phyloP scores from a whole-genome alignment of 2,329 filamentous ascomycete species.

The Phaeosphaeriaceae sp. region DNA sequence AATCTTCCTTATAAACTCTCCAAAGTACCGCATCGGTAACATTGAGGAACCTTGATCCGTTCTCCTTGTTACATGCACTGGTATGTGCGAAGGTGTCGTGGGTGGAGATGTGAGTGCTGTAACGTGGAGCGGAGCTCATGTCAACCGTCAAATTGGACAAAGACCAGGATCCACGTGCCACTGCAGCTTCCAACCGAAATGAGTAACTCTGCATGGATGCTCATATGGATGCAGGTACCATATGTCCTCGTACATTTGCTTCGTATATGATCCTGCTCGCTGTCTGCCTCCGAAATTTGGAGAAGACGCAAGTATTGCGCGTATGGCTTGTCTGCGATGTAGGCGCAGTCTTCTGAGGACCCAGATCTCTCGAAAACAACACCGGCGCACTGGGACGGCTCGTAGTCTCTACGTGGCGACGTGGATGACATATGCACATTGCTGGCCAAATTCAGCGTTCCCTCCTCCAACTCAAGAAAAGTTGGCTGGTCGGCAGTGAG shows the following conservation, averaged over 20 bases:
- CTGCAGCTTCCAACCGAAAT: neutral
- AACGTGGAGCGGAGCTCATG: neutral
- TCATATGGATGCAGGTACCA: neutral
- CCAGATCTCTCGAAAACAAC: neutral
- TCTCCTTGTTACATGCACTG: neutral
- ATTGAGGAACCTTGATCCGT: neutral
- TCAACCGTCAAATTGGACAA: neutral
- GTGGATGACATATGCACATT: neutral
- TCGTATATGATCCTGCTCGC: neutral
- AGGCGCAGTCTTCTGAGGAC: neutral
- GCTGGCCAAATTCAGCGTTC: neutral
- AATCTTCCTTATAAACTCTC: too few relatives aligned
- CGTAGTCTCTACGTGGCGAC: neutral
- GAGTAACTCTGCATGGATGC: neutral
- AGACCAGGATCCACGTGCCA: neutral
- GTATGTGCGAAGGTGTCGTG: neutral
- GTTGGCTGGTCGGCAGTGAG: neutral
- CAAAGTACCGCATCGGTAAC: too few relatives aligned
- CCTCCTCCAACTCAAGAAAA: neutral
- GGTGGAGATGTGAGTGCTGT: neutral
- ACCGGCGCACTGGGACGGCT: neutral
- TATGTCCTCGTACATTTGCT: neutral
- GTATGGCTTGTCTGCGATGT: neutral
- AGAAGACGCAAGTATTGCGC: neutral
- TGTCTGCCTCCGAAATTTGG: neutral